Base-by-base conservation (phyloP, 306 rosid genomes). In the Cucurbita moschata region DNA sequence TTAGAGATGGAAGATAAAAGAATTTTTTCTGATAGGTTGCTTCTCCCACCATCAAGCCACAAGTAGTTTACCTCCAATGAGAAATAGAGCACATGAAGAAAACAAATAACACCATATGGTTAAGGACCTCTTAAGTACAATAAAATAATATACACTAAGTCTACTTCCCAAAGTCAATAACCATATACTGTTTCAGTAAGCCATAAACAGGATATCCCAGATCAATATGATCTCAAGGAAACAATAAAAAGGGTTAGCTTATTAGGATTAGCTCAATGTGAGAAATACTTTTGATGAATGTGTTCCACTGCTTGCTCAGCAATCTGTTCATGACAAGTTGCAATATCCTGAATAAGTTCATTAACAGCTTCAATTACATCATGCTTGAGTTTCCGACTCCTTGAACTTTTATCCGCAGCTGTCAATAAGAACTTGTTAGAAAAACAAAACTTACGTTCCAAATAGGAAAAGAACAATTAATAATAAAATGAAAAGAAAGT, bases 271-370 rank as follows among this genome's bases (percentile, higher is more conserved):
- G 53, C 19, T 57, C 58, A 18, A 72, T 1, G 6, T 73, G 37
- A 42, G 73, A 6, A 19, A 50, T 84, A 95, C 99, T 95, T 95
- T 40, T 95, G 99, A 88, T 95, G 99, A 81, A 95, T 95, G 86
- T 89, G 99, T 82, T 95, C 99, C 16, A 95, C 96, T 79, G 99
- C 99, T 79, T 95, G 99, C 85, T 95, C 99, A 12, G 97, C 96
- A 80, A 95, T 95, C 80, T 86, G 91, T 60, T 95, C 99, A 68
- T 89, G 86, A 84, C 97, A 95, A 68, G 96, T 87, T 75, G 82
- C 67, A 78, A 95, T 85, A 79, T 91, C 99, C 84, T 84, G 96
- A 80, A 95, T 95, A 64, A 95, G 99, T 81, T 91, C 97, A 79
- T 95, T 95, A 51, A 95, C 91, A 18, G 96, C 96, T 88, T 95